These are phyloP conservation scores for Pyrenochaeta sp. DNA, from an alignment of 2,329 filamentous ascomycete species.

Conservation along the genomic window DNA sequence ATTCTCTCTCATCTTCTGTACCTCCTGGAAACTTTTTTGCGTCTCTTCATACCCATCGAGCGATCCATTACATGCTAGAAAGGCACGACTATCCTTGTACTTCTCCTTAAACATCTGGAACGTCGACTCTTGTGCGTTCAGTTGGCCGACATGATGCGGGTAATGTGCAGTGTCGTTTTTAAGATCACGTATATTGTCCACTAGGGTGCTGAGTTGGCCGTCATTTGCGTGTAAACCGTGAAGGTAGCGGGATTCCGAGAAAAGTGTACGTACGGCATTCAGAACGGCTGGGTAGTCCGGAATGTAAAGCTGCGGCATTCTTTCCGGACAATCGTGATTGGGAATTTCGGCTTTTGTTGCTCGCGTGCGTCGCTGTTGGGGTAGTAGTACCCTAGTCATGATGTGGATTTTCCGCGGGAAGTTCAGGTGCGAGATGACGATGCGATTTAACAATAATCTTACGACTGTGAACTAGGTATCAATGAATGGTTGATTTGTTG, in stretches of 20 bases:
- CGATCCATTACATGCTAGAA: not conserved
- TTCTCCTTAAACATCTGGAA: constrained; percentile 65
- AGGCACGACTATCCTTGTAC: constrained; percentile 54
- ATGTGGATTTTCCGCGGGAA: too few relatives aligned
- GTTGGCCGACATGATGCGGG: constrained; percentile 26
- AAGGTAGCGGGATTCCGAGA: not conserved
- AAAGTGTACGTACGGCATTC: not conserved
- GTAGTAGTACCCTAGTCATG: too few relatives aligned
- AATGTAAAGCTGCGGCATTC: too few relatives aligned
- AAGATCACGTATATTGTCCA: not conserved
- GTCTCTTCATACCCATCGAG: not conserved
- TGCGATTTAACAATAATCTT: too few relatives aligned
- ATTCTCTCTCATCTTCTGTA: not conserved
- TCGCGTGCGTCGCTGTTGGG: too few relatives aligned
- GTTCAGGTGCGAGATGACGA: too few relatives aligned
- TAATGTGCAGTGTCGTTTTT: not conserved
- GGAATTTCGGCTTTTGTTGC: too few relatives aligned
- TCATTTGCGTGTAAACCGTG: not conserved
- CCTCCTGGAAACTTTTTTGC: not conserved
- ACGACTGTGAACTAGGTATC: too few relatives aligned
- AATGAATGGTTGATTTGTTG: too few relatives aligned
- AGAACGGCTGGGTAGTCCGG: not conserved
- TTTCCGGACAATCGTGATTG: too few relatives aligned
- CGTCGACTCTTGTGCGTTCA: constrained; percentile 50
- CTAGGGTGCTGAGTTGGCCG: not conserved